Conservation (phyloP, 805 yeast genomes). For the Ogataea thermomethanolica region DNA sequence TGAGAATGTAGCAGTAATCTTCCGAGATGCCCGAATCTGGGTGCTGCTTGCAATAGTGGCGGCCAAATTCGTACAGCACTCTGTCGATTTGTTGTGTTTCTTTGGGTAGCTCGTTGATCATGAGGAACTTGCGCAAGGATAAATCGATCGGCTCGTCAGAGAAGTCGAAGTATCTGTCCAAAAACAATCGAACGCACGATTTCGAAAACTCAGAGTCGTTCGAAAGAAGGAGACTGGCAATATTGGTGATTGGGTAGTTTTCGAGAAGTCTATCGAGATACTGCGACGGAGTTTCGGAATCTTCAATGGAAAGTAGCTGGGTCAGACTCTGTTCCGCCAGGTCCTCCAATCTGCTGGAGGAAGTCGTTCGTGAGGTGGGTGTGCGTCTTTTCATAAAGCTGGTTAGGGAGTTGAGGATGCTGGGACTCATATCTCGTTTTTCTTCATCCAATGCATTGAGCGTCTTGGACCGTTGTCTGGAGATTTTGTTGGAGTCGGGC, state of each 20-base stretch:
- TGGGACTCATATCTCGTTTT: constrained; percentile 15
- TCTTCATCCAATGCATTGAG: constrained; percentile 26
- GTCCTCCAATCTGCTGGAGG: constrained; percentile 11
- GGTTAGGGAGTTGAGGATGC: constrained; percentile 29
- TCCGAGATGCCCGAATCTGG: constrained; percentile 33
- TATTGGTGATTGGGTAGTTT: constrained; percentile 24
- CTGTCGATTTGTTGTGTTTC: constrained; percentile 79
- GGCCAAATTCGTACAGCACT: constrained; percentile 54
- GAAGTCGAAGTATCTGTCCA: constrained; percentile 45
- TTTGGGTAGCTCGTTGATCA: constrained; percentile 57
- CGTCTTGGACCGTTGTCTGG: constrained; percentile 34
- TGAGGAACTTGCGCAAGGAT: constrained; percentile 56
- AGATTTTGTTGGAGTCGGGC: constrained; percentile 10
- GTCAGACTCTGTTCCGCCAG: constrained; percentile 2
- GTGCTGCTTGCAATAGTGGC: constrained; percentile 45
- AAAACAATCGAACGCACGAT: constrained; percentile 22
- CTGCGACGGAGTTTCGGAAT: constrained; percentile 30
- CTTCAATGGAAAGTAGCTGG: constrained; percentile 5
- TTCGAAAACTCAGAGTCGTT: constrained; percentile 30
- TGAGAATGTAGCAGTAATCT: constrained; percentile 59
- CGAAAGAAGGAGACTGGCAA: constrained; percentile 30
- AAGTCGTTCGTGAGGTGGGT: constrained; percentile 8
- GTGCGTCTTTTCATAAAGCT: constrained; percentile 27
- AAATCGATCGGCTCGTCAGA: constrained; percentile 58
- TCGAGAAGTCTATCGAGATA: constrained; percentile 32